Evolutionary conservation across 139 green algal genomes (phyloP), one percentile per base, ranked within the genome.

Genomic region (Chlorella sp.): DNA sequence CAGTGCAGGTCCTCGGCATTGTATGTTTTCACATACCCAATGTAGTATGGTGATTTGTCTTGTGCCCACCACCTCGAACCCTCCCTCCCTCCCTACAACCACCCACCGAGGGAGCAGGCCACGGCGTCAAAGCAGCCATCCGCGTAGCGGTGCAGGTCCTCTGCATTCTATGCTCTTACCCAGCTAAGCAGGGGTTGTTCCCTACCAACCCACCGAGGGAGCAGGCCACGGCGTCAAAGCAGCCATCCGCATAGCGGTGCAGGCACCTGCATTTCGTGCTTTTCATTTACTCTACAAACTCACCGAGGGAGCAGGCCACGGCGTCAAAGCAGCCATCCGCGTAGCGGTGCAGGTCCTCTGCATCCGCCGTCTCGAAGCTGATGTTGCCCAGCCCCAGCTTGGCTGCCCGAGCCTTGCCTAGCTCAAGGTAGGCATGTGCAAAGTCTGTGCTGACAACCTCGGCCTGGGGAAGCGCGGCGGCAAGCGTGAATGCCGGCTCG

Each of bases 161-260:
- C 88, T 9, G 80, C 88, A 28, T 91, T 80, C 5, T n/a, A n/a
- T n/a, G n/a, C n/a, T n/a, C n/a, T n/a, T n/a, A n/a, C n/a, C n/a
- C n/a, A n/a, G n/a, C n/a, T n/a, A n/a, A n/a, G n/a, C n/a, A n/a
- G n/a, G n/a, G n/a, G n/a, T n/a, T n/a, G n/a, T n/a, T n/a, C n/a
- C n/a, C n/a, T n/a, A n/a, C n/a, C n/a, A n/a, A n/a, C 26, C 12
- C 60, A 15, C 42, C 86, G 5, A 81, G 64, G 24, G 66, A 91
- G 81, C 88, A 91, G 68, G 80, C 86, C 30, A 91, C 88, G 0
- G 68, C 88, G 18, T 91, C 88, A 16, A 91, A 88, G 66, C n/a
- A 79, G 40, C 12, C 66, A 5, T 83, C 68, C 4, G 21, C 68
- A 36, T 77, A 91, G 32, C 21, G 19, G n/a, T 60, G 24, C 80